phyloP scores from a whole-genome alignment of 2,329 filamentous ascomycete genomes.

The Pseudogymnoascus sp. region DNA sequence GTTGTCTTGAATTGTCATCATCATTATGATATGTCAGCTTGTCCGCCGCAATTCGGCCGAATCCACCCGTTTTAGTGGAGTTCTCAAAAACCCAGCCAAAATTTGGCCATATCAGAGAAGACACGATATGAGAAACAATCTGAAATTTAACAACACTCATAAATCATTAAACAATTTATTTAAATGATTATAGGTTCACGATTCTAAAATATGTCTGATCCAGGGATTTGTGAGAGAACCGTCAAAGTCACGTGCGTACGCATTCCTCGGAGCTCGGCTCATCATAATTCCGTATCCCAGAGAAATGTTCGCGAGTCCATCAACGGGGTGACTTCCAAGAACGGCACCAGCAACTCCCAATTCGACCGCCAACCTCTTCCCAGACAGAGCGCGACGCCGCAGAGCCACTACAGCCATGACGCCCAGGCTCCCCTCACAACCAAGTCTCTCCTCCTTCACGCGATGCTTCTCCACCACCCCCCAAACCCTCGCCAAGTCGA shows the following conservation, averaged over 20 bases:
- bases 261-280: neutral
- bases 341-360: neutral
- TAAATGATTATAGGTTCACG: neutral
- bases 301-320: constrained; percentile 7
- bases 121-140: neutral
- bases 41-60: constrained; percentile 3
- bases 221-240: neutral
- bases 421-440: constrained; percentile 18
- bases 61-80: neutral
- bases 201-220: neutral
- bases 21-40: neutral
- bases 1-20: constrained; percentile 7
- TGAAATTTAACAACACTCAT: neutral
- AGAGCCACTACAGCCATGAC: constrained; percentile 11
- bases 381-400: neutral
- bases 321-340: constrained; percentile 1
- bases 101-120: neutral
- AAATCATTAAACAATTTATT: neutral
- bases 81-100: neutral
- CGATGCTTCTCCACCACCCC: constrained; percentile 28
- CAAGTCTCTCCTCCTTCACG: constrained; percentile 14
- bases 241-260: neutral
- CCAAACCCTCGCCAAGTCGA: constrained; percentile 25
- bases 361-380: neutral
- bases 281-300: neutral